phyloP scores from a whole-genome alignment of 2,329 filamentous ascomycete genomes.

The Xylariaceae sp. region DNA sequence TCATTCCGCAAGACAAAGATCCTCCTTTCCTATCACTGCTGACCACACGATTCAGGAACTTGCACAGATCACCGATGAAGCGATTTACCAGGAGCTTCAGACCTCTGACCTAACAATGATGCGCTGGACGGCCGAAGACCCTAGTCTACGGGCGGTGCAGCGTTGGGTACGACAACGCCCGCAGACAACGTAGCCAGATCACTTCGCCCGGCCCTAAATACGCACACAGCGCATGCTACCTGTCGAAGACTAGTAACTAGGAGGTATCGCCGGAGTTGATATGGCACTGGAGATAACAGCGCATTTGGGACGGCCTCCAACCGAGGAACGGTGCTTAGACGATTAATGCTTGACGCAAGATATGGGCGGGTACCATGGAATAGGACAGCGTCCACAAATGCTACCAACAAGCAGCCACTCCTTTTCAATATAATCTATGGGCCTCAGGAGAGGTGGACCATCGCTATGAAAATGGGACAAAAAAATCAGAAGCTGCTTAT shows the following conservation, averaged over 20 bases:
- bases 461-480: background rate
- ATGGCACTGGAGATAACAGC: constrained; percentile 5
- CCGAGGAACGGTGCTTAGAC: background rate
- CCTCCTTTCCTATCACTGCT: background rate
- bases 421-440: constrained; percentile 9
- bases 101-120: constrained; percentile 56
- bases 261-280: constrained; percentile 4
- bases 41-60: constrained; percentile 51
- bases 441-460: constrained; percentile 1
- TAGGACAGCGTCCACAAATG: constrained; percentile 5
- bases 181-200: constrained; percentile 32
- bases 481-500: constrained; percentile 1
- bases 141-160: constrained; percentile 58
- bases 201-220: background rate
- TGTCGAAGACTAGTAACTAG: constrained; percentile 8
- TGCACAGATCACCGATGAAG: constrained; percentile 59
- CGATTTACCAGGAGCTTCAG: constrained; percentile 59
- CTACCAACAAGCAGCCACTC: constrained; percentile 1
- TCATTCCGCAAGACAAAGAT: constrained; percentile 2
- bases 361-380: constrained; percentile 1
- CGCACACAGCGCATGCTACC: constrained; percentile 8
- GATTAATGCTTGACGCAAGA: constrained; percentile 3
- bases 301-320: constrained; percentile 1
- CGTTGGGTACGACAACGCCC: constrained; percentile 58
- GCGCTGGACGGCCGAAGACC: constrained; percentile 67